Evolutionary conservation across 129 eudicot species (phyloP).

Genomic region (Heracleum sosnowskyi): DNA sequence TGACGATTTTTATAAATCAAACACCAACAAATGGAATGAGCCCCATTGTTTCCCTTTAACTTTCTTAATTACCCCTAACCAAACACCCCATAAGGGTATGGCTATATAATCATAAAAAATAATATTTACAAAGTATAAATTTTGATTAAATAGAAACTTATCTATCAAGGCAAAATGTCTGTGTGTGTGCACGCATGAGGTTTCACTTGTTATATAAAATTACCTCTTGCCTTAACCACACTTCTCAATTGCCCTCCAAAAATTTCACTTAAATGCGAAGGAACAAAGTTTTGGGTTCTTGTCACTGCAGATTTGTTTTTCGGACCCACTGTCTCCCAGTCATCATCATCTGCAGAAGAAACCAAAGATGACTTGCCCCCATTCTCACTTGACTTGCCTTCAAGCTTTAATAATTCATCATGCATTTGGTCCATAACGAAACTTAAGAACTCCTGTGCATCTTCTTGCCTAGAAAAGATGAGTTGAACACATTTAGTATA

Average conservation of each 20-base stretch:
- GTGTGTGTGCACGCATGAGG: neutral
- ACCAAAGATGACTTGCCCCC: constrained; percentile 50
- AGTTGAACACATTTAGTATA: neutral
- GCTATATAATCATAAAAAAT: neutral
- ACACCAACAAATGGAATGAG: too few species aligned
- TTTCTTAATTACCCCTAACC: too few species aligned
- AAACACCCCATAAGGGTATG: too few species aligned
- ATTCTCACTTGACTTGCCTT: constrained; percentile 46
- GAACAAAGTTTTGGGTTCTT: constrained; percentile 75
- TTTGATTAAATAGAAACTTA: too few species aligned
- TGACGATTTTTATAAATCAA: too few species aligned
- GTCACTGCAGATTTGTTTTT: constrained; percentile 95
- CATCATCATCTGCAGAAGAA: constrained; percentile 83
- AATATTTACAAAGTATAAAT: neutral
- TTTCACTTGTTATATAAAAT: neutral
- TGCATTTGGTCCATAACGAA: constrained; percentile 87
- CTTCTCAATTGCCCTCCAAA: constrained; percentile 87
- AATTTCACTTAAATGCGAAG: constrained; percentile 71
- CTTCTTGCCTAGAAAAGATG: constrained; percentile 70
- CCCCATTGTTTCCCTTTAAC: too few species aligned
- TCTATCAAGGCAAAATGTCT: too few species aligned
- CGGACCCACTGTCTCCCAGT: constrained; percentile 97
- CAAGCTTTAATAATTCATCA: constrained; percentile 84
- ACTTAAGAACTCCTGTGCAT: constrained; percentile 93
- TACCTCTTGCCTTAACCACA: constrained; percentile 88